Evolutionary conservation across 495 filamentous ascomycete species (phyloP).

Genomic region (Penicillium cataractarum): DNA sequence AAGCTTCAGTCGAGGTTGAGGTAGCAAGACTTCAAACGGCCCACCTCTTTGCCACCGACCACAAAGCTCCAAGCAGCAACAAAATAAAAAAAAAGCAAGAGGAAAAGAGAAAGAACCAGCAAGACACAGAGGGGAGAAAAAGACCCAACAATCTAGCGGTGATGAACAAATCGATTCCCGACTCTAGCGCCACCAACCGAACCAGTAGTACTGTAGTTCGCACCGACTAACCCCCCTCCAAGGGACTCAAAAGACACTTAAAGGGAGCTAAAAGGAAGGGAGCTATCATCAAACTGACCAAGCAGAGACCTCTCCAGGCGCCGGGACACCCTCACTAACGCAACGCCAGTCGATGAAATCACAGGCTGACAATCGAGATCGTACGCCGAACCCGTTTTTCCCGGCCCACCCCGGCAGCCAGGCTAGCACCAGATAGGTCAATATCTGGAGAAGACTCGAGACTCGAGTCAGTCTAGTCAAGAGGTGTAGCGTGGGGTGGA

Average conservation of each 20-base stretch:
- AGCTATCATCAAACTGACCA: not conserved
- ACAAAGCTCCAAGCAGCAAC: not conserved
- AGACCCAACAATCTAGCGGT: slow-evolving; percentile 1
- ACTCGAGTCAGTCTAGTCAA: too few relatives aligned
- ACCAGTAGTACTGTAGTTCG: too few relatives aligned
- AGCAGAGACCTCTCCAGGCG: not conserved
- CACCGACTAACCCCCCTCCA: too few relatives aligned
- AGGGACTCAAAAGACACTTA: too few relatives aligned
- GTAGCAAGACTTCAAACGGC: not conserved
- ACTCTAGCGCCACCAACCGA: slow-evolving; percentile 4
- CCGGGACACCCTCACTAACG: not conserved
- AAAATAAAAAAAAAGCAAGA: not conserved
- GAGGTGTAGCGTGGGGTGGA: not conserved
- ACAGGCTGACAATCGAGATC: not conserved
- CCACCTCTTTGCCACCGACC: not conserved
- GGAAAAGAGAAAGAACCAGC: not conserved
- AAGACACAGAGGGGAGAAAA: too few relatives aligned
- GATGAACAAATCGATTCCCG: not conserved
- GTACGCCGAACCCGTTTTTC: not conserved
- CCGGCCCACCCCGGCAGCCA: not conserved
- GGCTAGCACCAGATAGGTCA: slow-evolving; percentile 27
- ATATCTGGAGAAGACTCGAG: slow-evolving; percentile 20
- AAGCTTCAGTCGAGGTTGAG: not conserved
- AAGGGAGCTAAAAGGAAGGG: too few relatives aligned
- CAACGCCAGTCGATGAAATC: not conserved